A percentile compares a stretch with the other conserved stretches of the same genome.
Conservation (phyloP, 2,329 filamentous ascomycete genomes). For the Fusarium abutilonis region DNA sequence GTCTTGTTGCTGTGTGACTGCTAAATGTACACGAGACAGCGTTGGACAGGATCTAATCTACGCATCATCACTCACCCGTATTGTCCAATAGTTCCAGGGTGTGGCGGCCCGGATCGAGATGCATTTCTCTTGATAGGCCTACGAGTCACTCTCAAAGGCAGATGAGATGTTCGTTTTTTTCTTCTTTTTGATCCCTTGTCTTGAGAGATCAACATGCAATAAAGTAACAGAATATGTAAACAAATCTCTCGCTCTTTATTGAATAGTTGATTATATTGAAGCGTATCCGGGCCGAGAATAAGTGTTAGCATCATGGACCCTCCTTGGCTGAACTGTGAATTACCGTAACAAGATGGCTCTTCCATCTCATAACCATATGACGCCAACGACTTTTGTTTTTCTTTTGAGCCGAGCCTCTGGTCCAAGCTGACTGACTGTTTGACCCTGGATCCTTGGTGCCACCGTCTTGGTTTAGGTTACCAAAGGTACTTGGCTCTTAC, state of each 20-base stretch:
- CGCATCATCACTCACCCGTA: constrained; percentile 33
- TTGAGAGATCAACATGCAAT: constrained; percentile 1
- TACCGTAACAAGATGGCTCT: neutral
- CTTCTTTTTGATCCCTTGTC: too few species aligned
- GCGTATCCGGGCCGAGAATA: neutral
- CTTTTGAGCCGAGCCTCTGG: constrained; percentile 15
- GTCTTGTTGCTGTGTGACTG: neutral
- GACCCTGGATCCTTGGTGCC: constrained; percentile 11
- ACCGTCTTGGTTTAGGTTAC: neutral
- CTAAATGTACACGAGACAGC: neutral
- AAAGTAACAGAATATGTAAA: too few species aligned
- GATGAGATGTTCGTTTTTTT: too few species aligned
- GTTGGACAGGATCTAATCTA: constrained; percentile 33
- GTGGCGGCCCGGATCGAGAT: constrained; percentile 41
- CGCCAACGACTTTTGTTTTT: constrained; percentile 32
- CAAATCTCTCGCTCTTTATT: neutral
- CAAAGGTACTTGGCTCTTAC: constrained; percentile 4
- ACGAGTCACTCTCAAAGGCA: too few species aligned
- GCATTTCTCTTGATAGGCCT: neutral
- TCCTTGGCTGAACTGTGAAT: neutral
- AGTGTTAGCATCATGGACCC: constrained; percentile 5
- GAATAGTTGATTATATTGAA: neutral
- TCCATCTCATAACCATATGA: constrained; percentile 22
- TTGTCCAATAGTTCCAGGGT: constrained; percentile 25
- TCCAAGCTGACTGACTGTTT: too few species aligned